Base-by-base conservation (phyloP, 352 stramenopile species). In the Phytopythium delawarense region DNA sequence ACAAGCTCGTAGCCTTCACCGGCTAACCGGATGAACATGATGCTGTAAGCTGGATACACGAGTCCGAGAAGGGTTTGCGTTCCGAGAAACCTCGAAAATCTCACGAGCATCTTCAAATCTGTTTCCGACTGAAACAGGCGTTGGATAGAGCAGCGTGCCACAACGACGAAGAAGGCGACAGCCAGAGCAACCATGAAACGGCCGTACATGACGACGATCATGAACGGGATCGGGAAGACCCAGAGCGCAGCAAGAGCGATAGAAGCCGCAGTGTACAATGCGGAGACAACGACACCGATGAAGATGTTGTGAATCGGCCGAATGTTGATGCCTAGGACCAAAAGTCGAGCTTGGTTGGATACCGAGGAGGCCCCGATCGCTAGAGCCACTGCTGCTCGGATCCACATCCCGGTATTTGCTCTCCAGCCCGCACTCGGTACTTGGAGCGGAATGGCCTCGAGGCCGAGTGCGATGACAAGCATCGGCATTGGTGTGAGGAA, bases 181-280 rank as follows among this genome's bases (percentile, higher is more conserved):
- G 55, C 64, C 18, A 65, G 28, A 21, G 59, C 42, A 16, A 64
- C 21, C 15, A 53, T 5, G 11, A 54, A 25, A 1, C 18, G 42
- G 7, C 18, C 20, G 16, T 39, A 52, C 55, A 62, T 65, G 5
- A 56, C 9, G 28, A 68, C 46, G 13, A 56, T 56, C 59, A 70
- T 71, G n/a, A 58, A 72, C 13, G 68, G 68, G 23, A 72, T 72
- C 37, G 68, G 68, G n/a, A 72, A 75, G 12, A 61, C 46, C 49
- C 20, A 64, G 2, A 55, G 0, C 3, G 53, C 61, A 4, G 64
- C 61, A 2, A 75, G 28, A 2, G 50, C 1, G 15, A 71, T 56
- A 13, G 49, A 61, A 1, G 5, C 9, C 11, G 49, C 49, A 0
- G 46, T 61, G 2, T 66, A 68, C 18, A 37, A 20, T 18, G 65